Evolutionary conservation across 2,329 filamentous ascomycete species (phyloP), one percentile per base, ranked within the genome.

Genomic region (Ceratocystis papillata): DNA sequence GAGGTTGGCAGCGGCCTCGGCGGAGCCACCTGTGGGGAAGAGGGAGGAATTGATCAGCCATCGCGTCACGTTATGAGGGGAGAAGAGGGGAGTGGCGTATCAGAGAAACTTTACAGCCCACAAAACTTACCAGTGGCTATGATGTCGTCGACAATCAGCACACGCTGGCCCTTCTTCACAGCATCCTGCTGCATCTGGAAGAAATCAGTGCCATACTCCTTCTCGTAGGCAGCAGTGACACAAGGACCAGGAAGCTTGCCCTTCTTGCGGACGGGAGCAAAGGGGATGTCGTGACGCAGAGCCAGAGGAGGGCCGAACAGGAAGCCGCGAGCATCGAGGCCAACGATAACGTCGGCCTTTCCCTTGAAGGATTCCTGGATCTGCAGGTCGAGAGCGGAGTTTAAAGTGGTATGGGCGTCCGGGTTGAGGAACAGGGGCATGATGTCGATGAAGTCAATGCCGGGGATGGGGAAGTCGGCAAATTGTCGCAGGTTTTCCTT

Each of bases 391-490:
- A 97, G 87, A 62, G 90, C 90, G 72, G 86, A 84, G 75, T 96
- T 80, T 67, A 99, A 87, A 66, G 85, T 82, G 71, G 83, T 80
- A 78, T 96, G 93, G 69, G 89, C 81, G 63, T 76, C 74, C 65
- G 87, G 85, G 73, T 90, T 83, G 75, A 89, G 86, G 80, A 99
- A 97, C 74, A 97, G 87, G 69, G 94, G 94, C 77, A 99, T 87
- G 78, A 99, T 97, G 75, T 99, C 94, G 79, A 96, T 90, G 78
- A 99, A 99, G 73, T 96, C 82, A 74, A 99, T 93, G 76, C 94
- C 93, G 59, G 88, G 86, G 70, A 88, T 87, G 68, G 93, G 93
- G 79, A 96, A 97, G 81, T 97, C 90, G 73, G 86, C 85, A 79
- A 90, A 96, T 76, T 91, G 87, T 77, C 89, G 89, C 71, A 97